A percentile compares a stretch with the other conserved stretches of the same genome.
These are phyloP conservation scores for Cucurbita moschata DNA, from an alignment of 306 rosid genomes.

Conservation along the genomic window DNA sequence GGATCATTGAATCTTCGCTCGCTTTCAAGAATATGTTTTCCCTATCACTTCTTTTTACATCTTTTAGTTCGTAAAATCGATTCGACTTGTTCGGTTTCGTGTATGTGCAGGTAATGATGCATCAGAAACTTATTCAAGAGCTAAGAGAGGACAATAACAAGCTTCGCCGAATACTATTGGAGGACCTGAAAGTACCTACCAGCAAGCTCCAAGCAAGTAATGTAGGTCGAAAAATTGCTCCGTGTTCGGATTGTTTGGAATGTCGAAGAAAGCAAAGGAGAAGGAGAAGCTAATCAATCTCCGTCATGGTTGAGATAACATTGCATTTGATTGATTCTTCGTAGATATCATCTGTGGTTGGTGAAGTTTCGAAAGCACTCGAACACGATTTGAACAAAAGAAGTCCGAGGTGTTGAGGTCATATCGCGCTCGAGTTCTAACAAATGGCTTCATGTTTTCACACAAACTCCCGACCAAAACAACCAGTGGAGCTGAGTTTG, in stretches of 20 bases:
- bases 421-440: not conserved
- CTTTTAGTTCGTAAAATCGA: not conserved
- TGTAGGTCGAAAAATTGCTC: slow-evolving; percentile 28
- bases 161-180: slow-evolving; percentile 64
- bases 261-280: slow-evolving; percentile 73
- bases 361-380: not conserved
- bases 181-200: slow-evolving; percentile 67
- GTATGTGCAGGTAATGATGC: slow-evolving; percentile 51
- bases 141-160: slow-evolving; percentile 72
- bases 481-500: not conserved
- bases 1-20: not conserved
- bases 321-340: not conserved
- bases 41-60: not conserved
- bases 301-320: not conserved
- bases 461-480: not conserved
- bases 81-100: not conserved
- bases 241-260: slow-evolving; percentile 62
- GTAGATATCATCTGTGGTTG: not conserved
- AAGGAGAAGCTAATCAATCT: slow-evolving; percentile 3
- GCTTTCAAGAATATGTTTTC: too few species aligned
- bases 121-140: slow-evolving; percentile 78
- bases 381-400: not conserved
- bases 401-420: not conserved
- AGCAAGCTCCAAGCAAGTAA: slow-evolving; percentile 45
- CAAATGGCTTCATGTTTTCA: not conserved